These are phyloP conservation scores for Candida coquimbonensis DNA, from an alignment of 805 yeast species.

Conservation along the genomic window DNA sequence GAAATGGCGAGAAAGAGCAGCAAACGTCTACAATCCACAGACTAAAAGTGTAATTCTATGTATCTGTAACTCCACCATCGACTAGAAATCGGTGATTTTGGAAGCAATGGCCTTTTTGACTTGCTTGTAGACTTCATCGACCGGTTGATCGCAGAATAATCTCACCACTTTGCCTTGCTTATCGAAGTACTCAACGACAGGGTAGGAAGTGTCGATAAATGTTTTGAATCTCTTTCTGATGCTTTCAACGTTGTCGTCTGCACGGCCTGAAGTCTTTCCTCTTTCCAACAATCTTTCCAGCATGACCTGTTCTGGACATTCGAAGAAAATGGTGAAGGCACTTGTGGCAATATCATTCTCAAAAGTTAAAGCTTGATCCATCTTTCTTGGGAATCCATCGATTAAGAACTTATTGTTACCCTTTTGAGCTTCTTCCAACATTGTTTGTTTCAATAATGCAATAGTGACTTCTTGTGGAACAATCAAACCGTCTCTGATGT, in stretches of 20 bases:
- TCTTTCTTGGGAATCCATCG: slow-evolving; percentile 96
- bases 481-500: slow-evolving; percentile 80
- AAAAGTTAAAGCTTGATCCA: slow-evolving; percentile 96
- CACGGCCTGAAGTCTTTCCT: slow-evolving; percentile 91
- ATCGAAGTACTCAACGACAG: slow-evolving; percentile 82
- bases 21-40: background rate
- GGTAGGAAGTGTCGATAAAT: slow-evolving; percentile 84
- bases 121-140: slow-evolving; percentile 65
- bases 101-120: slow-evolving; percentile 61
- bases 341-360: slow-evolving; percentile 73
- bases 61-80: background rate
- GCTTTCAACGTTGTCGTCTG: slow-evolving; percentile 88
- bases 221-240: slow-evolving; percentile 85
- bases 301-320: slow-evolving; percentile 82
- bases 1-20: too few relatives aligned
- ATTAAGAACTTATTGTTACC: slow-evolving; percentile 62
- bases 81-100: slow-evolving; percentile 19
- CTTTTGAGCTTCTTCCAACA: slow-evolving; percentile 41
- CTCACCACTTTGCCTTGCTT: slow-evolving; percentile 69
- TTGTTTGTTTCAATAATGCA: slow-evolving; percentile 75
- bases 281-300: slow-evolving; percentile 76
- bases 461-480: slow-evolving; percentile 92
- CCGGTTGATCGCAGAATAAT: slow-evolving; percentile 72
- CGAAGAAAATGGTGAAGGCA: slow-evolving; percentile 65
- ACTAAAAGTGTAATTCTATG: background rate